Conservation (phyloP, 1,139 yeast genomes). For the Debaryomyces sp. region DNA sequence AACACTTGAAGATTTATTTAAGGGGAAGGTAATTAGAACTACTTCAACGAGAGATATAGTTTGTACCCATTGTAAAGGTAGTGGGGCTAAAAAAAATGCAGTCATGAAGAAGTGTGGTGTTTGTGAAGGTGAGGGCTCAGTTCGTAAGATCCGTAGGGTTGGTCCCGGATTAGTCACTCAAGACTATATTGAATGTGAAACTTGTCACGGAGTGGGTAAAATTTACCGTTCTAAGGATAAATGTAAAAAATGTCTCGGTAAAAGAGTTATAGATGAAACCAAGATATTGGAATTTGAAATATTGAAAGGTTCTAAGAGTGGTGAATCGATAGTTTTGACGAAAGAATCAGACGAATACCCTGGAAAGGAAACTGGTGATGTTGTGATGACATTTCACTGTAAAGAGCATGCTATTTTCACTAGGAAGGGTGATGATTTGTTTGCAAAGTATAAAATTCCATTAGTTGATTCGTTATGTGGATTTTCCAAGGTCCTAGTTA, state of each 20-base stretch:
- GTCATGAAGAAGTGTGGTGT: constrained; percentile 56
- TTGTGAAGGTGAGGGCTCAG: constrained; percentile 76
- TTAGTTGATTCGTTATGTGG: constrained; percentile 86
- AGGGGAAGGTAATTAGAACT: constrained; percentile 79
- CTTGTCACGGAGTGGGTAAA: constrained; percentile 76
- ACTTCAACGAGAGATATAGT: constrained; percentile 72
- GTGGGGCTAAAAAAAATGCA: constrained; percentile 71
- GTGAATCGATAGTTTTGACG: constrained; percentile 60
- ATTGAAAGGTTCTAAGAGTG: constrained; percentile 67
- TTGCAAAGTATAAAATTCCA: constrained; percentile 60
- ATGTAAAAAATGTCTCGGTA: constrained; percentile 79
- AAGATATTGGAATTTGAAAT: constrained; percentile 80
- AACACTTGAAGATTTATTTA: constrained; percentile 73
- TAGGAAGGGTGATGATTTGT: constrained; percentile 67
- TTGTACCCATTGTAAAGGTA: constrained; percentile 73
- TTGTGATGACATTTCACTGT: constrained; percentile 61
- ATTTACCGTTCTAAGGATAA: constrained; percentile 64
- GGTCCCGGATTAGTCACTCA: constrained; percentile 79
- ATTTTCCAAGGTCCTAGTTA: constrained; percentile 64
- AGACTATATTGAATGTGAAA: constrained; percentile 62
- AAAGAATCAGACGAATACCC: constrained; percentile 81
- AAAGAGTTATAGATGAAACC: constrained; percentile 62
- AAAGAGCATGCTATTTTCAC: constrained; percentile 49
- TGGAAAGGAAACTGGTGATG: constrained; percentile 79
- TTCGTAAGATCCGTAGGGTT: constrained; percentile 61